Conservation (phyloP, 2,329 filamentous ascomycete species). For the Emydomyces testavorans region DNA sequence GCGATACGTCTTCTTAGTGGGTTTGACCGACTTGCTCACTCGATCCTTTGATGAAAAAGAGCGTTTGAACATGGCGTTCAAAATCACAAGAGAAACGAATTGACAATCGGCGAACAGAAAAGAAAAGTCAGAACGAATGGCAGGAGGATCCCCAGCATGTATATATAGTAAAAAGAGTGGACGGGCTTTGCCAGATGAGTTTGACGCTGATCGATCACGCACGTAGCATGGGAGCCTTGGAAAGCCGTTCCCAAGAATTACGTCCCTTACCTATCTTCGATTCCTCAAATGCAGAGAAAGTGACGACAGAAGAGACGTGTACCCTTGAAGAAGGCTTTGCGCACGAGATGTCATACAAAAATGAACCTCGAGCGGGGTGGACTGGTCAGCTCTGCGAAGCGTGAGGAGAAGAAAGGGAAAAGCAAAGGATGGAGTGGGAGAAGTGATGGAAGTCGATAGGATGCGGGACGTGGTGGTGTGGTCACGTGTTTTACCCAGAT, state of each 20-base stretch:
- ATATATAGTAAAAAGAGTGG: constrained; percentile 27
- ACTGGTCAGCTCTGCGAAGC: constrained; percentile 35
- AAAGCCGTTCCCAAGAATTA: constrained; percentile 37
- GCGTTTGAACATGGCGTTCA: constrained; percentile 69
- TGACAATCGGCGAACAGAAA: constrained; percentile 26
- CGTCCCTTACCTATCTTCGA: constrained; percentile 22
- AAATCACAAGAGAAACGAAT: constrained; percentile 20
- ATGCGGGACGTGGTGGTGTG: constrained; percentile 14
- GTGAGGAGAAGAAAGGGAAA: constrained; percentile 37
- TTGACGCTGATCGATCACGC: constrained; percentile 42
- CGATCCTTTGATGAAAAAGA: constrained; percentile 76
- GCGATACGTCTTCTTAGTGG: constrained; percentile 61
- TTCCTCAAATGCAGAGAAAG: constrained; percentile 24
- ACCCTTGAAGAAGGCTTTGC: constrained; percentile 28
- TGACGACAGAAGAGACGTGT: constrained; percentile 22
- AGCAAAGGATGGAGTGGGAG: constrained; percentile 26
- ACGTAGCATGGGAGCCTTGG: constrained; percentile 45
- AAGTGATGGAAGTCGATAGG: constrained; percentile 33
- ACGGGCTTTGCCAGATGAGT: constrained; percentile 28
- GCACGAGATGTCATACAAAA: constrained; percentile 35
- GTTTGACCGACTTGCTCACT: constrained; percentile 76
- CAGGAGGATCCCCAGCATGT: constrained; percentile 25
- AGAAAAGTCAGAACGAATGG: constrained; percentile 36
- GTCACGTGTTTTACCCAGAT: constrained; percentile 19
- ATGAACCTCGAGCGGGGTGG: constrained; percentile 22